A percentile compares a stretch with the other conserved stretches of the same genome.
Conservation (phyloP, 371 early-diverging fungal species). For the Rhizopus arrhizus region DNA sequence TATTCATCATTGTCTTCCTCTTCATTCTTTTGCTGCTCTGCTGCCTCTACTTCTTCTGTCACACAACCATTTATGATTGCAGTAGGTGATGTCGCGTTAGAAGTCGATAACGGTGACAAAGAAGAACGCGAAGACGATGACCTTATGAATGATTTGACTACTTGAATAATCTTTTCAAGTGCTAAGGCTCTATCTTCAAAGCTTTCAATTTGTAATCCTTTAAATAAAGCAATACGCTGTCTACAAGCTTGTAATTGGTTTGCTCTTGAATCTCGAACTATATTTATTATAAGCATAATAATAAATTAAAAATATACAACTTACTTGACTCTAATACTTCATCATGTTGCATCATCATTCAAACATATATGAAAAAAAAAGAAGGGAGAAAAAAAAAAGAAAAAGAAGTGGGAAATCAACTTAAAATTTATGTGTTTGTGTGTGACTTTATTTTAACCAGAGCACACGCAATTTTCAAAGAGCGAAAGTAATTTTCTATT, state of each 20-base stretch:
- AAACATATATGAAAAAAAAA: slow-evolving; percentile 1
- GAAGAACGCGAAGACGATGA: slow-evolving; percentile 37
- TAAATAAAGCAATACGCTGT: slow-evolving; percentile 50
- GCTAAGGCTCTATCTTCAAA: slow-evolving; percentile 36
- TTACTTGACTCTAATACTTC: slow-evolving; percentile 20
- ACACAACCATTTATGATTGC: background rate
- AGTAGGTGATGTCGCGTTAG: slow-evolving; percentile 6
- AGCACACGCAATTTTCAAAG: no score
- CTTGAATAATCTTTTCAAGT: slow-evolving; percentile 51
- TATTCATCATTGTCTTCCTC: slow-evolving; percentile 25
- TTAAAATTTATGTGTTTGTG: background rate
- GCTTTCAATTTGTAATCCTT: slow-evolving; percentile 49
- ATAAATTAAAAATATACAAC: background rate
- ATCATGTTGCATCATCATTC: slow-evolving; percentile 13
- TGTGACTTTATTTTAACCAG: background rate
- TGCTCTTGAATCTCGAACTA: slow-evolving; percentile 47
- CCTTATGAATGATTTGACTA: slow-evolving; percentile 49
- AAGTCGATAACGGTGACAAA: background rate
- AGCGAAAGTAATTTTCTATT: background rate
- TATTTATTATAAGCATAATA: background rate
- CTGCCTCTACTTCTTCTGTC: slow-evolving; percentile 12
- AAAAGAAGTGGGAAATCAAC: background rate
- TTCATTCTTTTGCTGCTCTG: background rate
- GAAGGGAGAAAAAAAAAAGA: slow-evolving; percentile 1
- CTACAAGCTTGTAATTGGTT: slow-evolving; percentile 48